phyloP scores from a whole-genome alignment of 2,329 filamentous ascomycete genomes.

The Pyricularia pennisetigena region DNA sequence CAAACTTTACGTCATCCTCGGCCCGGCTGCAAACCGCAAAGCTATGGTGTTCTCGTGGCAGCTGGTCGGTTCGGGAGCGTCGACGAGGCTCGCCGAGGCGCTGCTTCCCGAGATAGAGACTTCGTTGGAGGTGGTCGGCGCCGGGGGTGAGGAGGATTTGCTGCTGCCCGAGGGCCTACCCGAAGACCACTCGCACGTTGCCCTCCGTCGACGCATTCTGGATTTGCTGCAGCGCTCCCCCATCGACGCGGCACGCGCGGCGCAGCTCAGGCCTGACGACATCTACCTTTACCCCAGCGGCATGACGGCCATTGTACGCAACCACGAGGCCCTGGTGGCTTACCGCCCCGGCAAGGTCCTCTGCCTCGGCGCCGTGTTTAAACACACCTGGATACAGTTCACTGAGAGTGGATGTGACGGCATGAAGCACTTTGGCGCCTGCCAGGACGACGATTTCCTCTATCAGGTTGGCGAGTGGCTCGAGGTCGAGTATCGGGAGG shows the following conservation, averaged over 20 bases:
- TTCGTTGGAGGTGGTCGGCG: conserved; percentile 13
- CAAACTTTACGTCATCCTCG: conserved; percentile 33
- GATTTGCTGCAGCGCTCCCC: conserved; percentile 30
- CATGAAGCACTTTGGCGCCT: conserved; percentile 35
- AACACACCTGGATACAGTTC: conserved; percentile 36
- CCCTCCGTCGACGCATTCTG: conserved; percentile 28
- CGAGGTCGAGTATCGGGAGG: conserved; percentile 24
- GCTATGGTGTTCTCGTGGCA: conserved; percentile 33
- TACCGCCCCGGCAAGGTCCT: conserved; percentile 23
- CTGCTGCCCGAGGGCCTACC: conserved; percentile 26
- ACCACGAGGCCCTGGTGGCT: conserved; percentile 26
- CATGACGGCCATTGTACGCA: conserved; percentile 40
- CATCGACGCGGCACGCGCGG: conserved; percentile 17
- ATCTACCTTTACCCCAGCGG: conserved; percentile 44
- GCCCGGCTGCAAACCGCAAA: conserved; percentile 22
- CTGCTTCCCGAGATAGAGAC: conserved; percentile 27
- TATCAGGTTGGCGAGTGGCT: conserved; percentile 34
- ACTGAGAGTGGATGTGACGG: conserved; percentile 29
- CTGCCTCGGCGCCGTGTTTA: conserved; percentile 41
- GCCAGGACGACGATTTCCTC: conserved; percentile 25
- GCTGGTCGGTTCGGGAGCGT: conserved; percentile 34
- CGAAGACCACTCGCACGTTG: conserved; percentile 24
- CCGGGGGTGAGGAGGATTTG: background rate
- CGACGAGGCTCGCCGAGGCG: conserved; percentile 32
- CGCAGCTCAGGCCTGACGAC: conserved; percentile 21